Conservation (phyloP, 805 yeast genomes). For the Cyberlindnera americana region DNA sequence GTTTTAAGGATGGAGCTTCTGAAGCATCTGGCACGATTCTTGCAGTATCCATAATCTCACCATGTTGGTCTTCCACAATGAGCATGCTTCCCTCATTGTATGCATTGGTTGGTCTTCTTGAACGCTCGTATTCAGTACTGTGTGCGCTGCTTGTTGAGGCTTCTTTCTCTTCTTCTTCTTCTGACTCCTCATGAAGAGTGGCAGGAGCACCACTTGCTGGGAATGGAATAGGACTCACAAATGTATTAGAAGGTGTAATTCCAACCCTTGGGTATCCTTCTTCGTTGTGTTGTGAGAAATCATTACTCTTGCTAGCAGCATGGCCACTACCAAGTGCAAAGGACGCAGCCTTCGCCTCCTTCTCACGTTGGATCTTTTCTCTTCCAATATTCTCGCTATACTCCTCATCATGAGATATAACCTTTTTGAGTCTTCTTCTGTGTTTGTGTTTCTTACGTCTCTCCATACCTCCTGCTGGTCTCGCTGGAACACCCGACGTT, state of each 20-base stretch:
- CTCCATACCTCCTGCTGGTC: constrained; percentile 74
- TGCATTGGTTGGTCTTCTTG: constrained; percentile 37
- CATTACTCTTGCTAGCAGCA: constrained; percentile 17
- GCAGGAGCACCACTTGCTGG: constrained; percentile 2
- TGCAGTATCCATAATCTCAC: constrained; percentile 69
- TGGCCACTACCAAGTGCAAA: constrained; percentile 38
- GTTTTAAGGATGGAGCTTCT: not conserved
- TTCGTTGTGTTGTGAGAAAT: constrained; percentile 17
- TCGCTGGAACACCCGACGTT: constrained; percentile 60
- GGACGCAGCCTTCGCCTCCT: constrained; percentile 41
- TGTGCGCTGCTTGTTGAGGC: constrained; percentile 6
- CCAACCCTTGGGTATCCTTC: constrained; percentile 19
- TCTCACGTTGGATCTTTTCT: constrained; percentile 38
- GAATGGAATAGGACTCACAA: constrained; percentile 13
- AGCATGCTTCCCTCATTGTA: constrained; percentile 69
- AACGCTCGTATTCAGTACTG: constrained; percentile 23
- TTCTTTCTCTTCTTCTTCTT: constrained; percentile 9
- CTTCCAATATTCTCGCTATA: constrained; percentile 24
- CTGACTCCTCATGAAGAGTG: constrained; percentile 1
- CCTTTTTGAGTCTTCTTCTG: constrained; percentile 32
- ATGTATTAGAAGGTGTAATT: constrained; percentile 25
- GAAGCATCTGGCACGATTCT: constrained; percentile 32
- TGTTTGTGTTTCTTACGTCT: constrained; percentile 39
- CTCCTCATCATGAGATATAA: constrained; percentile 1
- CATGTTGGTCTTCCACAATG: constrained; percentile 78